A percentile compares a stretch with the other conserved stretches of the same genome.
Conservation (phyloP, 148 eudicot species). For the Persicaria maculosa region DNA sequence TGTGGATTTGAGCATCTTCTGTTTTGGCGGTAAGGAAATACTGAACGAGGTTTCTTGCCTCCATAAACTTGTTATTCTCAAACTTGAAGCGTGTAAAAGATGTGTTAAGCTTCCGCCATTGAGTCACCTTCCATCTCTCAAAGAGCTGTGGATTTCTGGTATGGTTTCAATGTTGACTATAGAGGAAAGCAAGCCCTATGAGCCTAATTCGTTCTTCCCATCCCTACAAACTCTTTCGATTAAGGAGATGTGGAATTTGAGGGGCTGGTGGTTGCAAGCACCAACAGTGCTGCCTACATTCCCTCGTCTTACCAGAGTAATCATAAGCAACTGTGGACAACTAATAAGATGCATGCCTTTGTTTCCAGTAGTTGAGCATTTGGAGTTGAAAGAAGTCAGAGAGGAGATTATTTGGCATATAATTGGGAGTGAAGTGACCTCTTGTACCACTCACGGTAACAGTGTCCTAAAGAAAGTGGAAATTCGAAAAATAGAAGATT, state of each 20-base stretch:
- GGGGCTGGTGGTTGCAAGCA: conserved; percentile 27
- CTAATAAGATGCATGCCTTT: too few species aligned
- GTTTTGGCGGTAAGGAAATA: not conserved
- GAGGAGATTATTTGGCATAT: too few species aligned
- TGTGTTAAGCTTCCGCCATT: not conserved
- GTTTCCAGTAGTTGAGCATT: too few species aligned
- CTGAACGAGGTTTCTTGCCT: not conserved
- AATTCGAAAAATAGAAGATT: too few species aligned
- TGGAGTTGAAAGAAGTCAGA: too few species aligned
- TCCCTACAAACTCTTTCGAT: conserved; percentile 19
- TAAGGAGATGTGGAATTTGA: not conserved
- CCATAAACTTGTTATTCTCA: not conserved
- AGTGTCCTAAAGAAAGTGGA: too few species aligned
- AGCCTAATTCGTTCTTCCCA: conserved; percentile 22
- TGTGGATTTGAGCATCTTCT: not conserved
- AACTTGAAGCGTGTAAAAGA: not conserved
- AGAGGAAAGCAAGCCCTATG: not conserved
- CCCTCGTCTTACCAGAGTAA: not conserved
- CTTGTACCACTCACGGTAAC: too few species aligned
- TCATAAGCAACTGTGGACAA: too few species aligned
- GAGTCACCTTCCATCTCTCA: not conserved
- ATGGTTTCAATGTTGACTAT: not conserved
- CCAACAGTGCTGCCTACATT: not conserved
- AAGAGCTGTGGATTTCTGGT: not conserved
- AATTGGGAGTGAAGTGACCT: too few species aligned